Percentiles rank a stretch among this genome's conserved stretches.
phyloP scores from a whole-genome alignment of 257 asterid species.

The Paraleonurus japonicus region DNA sequence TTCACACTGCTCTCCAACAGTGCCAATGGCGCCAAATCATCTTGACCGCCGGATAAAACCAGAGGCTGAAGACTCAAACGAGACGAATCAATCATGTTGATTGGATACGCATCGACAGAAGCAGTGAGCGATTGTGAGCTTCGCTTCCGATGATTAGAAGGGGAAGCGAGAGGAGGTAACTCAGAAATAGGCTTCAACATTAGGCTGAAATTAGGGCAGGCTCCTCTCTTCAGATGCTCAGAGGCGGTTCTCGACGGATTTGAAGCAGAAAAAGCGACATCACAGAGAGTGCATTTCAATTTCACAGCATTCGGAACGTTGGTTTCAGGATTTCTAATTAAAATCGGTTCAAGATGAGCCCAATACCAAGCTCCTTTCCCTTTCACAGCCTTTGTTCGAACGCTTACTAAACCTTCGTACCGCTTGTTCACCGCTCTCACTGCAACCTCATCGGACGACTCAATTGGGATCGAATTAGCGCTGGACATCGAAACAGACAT shows the following conservation, averaged over 20 bases:
- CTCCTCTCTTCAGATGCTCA: conserved; percentile 78
- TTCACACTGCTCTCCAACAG: conserved; percentile 78
- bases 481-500: conserved; percentile 41
- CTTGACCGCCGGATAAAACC: conserved; percentile 74
- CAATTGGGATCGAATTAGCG: conserved; percentile 37
- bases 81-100: conserved; percentile 41
- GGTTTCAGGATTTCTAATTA: conserved; percentile 62
- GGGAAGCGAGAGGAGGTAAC: conserved; percentile 74
- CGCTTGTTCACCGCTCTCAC: conserved; percentile 62
- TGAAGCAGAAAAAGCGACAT: conserved; percentile 72
- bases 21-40: conserved; percentile 80
- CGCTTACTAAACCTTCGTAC: conserved; percentile 63
- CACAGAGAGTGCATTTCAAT: conserved; percentile 73
- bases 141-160: conserved; percentile 64
- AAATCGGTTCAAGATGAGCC: conserved; percentile 86
- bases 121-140: conserved; percentile 37
- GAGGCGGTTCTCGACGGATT: conserved; percentile 88
- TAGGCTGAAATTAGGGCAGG: conserved; percentile 68
- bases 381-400: conserved; percentile 78
- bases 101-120: conserved; percentile 43
- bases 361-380: conserved; percentile 99
- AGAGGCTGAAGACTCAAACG: conserved; percentile 40
- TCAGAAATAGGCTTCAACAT: conserved; percentile 56
- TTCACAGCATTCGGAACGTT: conserved; percentile 75
- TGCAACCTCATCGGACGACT: conserved; percentile 50